phyloP scores from a whole-genome alignment of 352 stramenopile genomes.

The Sclerospora graminicola region DNA sequence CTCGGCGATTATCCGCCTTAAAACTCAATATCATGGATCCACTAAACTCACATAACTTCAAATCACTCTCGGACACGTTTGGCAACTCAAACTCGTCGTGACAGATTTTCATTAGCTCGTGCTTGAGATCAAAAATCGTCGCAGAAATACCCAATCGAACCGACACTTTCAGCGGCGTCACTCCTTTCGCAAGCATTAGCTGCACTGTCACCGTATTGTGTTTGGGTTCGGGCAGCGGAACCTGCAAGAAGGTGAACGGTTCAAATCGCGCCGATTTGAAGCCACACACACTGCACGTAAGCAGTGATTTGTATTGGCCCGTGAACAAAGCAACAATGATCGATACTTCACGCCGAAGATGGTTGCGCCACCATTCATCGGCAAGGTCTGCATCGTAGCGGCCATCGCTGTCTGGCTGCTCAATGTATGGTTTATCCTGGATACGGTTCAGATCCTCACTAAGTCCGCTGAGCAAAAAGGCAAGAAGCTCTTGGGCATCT shows the following conservation, averaged over 20 bases:
- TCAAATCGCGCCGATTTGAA: constrained; percentile 93
- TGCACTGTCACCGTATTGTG: constrained; percentile 76
- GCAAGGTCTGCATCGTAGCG: constrained; percentile 95
- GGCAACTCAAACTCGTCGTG: constrained; percentile 59
- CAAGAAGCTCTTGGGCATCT: constrained; percentile 95
- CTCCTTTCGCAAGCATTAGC: constrained; percentile 60
- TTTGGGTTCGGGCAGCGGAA: constrained; percentile 80
- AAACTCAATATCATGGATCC: constrained; percentile 84
- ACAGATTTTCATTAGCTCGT: constrained; percentile 74
- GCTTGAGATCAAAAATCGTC: constrained; percentile 82
- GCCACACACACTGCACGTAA: constrained; percentile 93
- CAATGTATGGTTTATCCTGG: constrained; percentile 93
- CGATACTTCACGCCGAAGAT: constrained; percentile 95
- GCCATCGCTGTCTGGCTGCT: constrained; percentile 96
- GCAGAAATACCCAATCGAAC: constrained; percentile 72
- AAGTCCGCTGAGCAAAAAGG: constrained; percentile 94
- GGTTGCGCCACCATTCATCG: constrained; percentile 98
- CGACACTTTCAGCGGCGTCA: constrained; percentile 72
- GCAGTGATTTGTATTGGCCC: constrained; percentile 97
- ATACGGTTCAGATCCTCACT: constrained; percentile 98
- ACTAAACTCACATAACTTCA: constrained; percentile 82
- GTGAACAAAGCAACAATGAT: constrained; percentile 99
- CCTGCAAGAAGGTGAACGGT: constrained; percentile 86
- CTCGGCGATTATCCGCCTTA: constrained; percentile 75
- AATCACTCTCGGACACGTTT: constrained; percentile 55